Evolutionary conservation across 805 yeast genomes (phyloP), one percentile per base, ranked within the genome.

Genomic region (Cyberlindnera veronae): DNA sequence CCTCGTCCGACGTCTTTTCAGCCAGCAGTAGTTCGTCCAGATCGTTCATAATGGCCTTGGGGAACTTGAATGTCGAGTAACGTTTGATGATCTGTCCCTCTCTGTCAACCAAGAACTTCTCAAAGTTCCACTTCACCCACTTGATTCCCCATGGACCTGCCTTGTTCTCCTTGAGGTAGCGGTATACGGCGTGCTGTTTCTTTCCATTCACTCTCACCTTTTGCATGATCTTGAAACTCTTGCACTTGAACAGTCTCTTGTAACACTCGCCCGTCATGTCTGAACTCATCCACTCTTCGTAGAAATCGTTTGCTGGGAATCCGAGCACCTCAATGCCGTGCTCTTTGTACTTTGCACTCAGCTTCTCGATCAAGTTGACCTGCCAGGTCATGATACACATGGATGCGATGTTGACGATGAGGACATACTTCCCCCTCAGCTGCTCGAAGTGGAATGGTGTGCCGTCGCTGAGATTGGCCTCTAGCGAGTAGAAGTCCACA

Each of bases 291-390:
- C 42, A 34, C 69, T 93, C 84, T 53, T 76, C 67, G 17, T 82
- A 90, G 59, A 89, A 89, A 60, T 86, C 95, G 64, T 87, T 85
- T 64, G 96, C 86, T 27, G 97, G 97, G 74, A 89, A 88, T 0
- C 89, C 96, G 26, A 89, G 46, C 20, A 89, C 72, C 33, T 67
- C 78, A 15, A 89, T 87, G 91, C 49, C 74, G 54, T 20, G 6
- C 34, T 72, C 76, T 38, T 73, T 64, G 64, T 82, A 84, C 58
- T 79, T 79, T 44, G 77, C 64, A 64, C 85, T 78, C 12, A 89
- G 63, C 30, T 63, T 66, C 64, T 90, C 89, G 29, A 89, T 65
- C 39, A 81, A 91, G 41, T 70, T 67, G 59, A 83, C 84, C 61
- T 88, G 95, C 42, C 84, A 81, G 4, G 91, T 79, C 65, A 79